These are phyloP conservation scores for Rosa lucieae DNA, from an alignment of 306 rosid species.

Conservation along the genomic window DNA sequence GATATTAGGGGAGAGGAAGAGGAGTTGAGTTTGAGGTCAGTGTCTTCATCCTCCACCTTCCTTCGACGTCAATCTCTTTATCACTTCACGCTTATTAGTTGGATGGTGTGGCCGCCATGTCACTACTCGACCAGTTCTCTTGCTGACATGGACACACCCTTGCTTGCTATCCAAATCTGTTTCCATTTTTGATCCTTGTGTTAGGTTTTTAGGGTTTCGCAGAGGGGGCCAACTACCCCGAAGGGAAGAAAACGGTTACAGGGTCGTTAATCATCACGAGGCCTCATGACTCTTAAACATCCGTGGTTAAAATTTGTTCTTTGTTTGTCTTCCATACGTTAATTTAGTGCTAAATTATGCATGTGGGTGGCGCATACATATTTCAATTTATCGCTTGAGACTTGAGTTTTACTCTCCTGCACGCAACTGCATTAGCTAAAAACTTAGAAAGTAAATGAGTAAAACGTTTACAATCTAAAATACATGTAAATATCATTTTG, in stretches of 20 bases:
- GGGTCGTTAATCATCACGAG: background rate
- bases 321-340: background rate
- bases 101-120: conserved; percentile 7
- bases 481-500: no score
- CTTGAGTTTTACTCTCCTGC: background rate
- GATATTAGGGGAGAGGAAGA: background rate
- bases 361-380: background rate
- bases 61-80: conserved; percentile 16
- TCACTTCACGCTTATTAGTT: conserved; percentile 2
- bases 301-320: background rate
- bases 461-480: no score
- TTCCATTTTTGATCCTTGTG: background rate
- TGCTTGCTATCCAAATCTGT: background rate
- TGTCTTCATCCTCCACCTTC: conserved; percentile 4
- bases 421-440: background rate
- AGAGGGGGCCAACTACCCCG: background rate
- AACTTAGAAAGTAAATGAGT: no score
- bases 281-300: background rate
- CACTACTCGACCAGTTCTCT: background rate
- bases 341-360: no score
- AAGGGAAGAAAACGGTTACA: background rate
- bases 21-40: background rate
- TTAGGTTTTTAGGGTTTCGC: background rate
- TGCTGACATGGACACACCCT: background rate
- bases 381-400: background rate